These are phyloP conservation scores for Yamadazyma songkhlaensis DNA, from an alignment of 1,139 yeast species.

Conservation along the genomic window DNA sequence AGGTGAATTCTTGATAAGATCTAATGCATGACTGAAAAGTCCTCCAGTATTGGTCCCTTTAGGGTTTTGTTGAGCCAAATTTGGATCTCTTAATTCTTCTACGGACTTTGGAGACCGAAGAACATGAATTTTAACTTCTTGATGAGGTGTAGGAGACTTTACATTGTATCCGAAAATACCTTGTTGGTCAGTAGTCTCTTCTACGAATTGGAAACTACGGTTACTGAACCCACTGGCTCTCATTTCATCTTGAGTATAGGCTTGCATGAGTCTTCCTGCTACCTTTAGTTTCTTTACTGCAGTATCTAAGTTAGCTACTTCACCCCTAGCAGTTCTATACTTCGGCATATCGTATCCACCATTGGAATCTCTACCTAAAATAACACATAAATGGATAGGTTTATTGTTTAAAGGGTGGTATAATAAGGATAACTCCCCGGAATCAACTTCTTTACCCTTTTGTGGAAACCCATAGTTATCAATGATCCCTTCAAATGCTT, in stretches of 20 bases:
- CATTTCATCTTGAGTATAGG: slow-evolving; percentile 93
- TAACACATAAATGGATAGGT: slow-evolving; percentile 75
- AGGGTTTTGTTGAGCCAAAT: slow-evolving; percentile 83
- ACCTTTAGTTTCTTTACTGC: slow-evolving; percentile 77
- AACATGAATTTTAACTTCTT: slow-evolving; percentile 75
- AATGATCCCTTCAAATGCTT: slow-evolving; percentile 24
- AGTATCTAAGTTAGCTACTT: slow-evolving; percentile 67
- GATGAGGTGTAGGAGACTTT: slow-evolving; percentile 41
- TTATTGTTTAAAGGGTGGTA: slow-evolving; percentile 68
- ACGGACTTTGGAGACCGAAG: slow-evolving; percentile 64
- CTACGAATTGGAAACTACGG: slow-evolving; percentile 74
- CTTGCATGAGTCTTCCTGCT: slow-evolving; percentile 90
- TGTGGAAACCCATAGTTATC: slow-evolving; percentile 28
- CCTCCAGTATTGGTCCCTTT: slow-evolving; percentile 73
- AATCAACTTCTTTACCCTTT: slow-evolving; percentile 18
- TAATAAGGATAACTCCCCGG: slow-evolving; percentile 30
- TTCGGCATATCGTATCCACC: slow-evolving; percentile 71
- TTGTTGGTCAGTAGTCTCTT: slow-evolving; percentile 45
- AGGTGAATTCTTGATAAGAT: slow-evolving; percentile 49
- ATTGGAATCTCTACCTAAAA: slow-evolving; percentile 77
- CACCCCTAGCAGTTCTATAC: slow-evolving; percentile 49
- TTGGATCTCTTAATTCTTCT: slow-evolving; percentile 70
- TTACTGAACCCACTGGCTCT: slow-evolving; percentile 73
- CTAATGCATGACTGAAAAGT: slow-evolving; percentile 74
- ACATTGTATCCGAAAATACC: slow-evolving; percentile 36